These are phyloP conservation scores for Suillus tomentosus DNA, from an alignment of 768 basidiomycete genomes.

Conservation along the genomic window DNA sequence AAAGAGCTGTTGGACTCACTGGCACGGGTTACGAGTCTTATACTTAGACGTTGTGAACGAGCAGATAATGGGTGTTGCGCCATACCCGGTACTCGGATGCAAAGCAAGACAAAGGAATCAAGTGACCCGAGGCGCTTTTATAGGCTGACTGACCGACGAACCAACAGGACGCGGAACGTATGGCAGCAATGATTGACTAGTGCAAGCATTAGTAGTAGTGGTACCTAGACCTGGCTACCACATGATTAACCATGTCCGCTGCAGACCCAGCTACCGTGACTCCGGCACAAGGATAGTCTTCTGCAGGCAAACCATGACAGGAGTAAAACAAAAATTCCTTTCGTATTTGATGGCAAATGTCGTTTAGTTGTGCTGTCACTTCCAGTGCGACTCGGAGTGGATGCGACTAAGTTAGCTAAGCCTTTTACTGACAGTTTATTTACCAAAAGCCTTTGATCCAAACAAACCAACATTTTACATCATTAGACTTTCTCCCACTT, in stretches of 20 bases:
- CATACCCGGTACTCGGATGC: neutral
- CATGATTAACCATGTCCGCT: too few species aligned
- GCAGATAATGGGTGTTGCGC: neutral
- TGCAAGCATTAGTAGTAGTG: too few species aligned
- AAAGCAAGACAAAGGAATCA: neutral
- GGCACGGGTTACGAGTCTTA: neutral
- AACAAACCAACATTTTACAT: neutral
- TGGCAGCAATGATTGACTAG: neutral
- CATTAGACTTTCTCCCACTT: neutral
- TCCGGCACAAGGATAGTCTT: too few species aligned
- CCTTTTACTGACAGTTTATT: too few species aligned
- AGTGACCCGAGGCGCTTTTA: neutral
- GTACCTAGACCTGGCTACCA: too few species aligned
- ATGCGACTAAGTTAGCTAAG: too few species aligned
- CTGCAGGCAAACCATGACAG: too few species aligned
- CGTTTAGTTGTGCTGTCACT: too few species aligned
- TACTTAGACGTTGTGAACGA: neutral
- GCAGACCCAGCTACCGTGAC: too few species aligned
- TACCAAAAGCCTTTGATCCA: conserved; percentile 2
- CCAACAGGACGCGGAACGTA: neutral
- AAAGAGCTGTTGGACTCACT: neutral
- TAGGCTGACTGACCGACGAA: neutral
- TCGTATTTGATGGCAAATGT: too few species aligned
- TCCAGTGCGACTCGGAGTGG: too few species aligned
- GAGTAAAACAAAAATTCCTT: too few species aligned